Percentiles rank a stretch among this genome's conserved stretches.
phyloP scores from a whole-genome alignment of 2,329 filamentous ascomycete genomes.

The Aureobasidium uvarum region DNA sequence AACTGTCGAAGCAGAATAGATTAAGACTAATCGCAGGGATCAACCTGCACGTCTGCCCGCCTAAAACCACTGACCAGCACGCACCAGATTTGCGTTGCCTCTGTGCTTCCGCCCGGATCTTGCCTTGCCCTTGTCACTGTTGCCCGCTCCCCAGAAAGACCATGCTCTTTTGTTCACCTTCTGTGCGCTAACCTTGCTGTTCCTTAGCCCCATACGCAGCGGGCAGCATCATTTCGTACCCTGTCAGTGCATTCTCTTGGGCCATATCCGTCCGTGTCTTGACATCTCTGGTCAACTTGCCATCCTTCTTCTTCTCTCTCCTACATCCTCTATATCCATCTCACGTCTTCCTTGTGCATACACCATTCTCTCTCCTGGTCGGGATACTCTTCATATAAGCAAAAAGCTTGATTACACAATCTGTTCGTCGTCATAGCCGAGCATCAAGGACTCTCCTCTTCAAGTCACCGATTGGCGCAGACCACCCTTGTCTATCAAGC shows the following conservation, averaged over 20 bases:
- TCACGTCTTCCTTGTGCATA: not conserved
- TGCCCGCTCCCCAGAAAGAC: conserved; percentile 24
- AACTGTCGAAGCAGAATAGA: conserved; percentile 28
- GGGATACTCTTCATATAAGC: conserved; percentile 1
- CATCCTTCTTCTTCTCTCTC: conserved; percentile 17
- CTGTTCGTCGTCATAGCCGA: not conserved
- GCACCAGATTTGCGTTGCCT: conserved; percentile 29
- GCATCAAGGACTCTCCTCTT: not conserved
- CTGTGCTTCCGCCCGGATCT: conserved; percentile 28
- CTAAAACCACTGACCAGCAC: conserved; percentile 28
- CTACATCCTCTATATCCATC: conserved; percentile 9
- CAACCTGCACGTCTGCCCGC: conserved; percentile 28
- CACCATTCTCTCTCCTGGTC: conserved; percentile 8
- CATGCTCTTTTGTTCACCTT: conserved; percentile 20
- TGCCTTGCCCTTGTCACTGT: conserved; percentile 22
- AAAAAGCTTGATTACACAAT: conserved; percentile 18
- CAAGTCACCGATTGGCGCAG: not conserved
- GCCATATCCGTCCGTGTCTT: not conserved
- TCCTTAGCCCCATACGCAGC: conserved; percentile 26
- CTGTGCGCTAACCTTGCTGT: conserved; percentile 26
- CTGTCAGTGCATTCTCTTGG: conserved; percentile 27
- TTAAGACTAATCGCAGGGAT: conserved; percentile 28
- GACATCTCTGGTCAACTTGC: conserved; percentile 11
- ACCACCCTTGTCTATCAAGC: conserved; percentile 8
- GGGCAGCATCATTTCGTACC: conserved; percentile 28